A percentile compares a stretch with the other conserved stretches of the same genome.
These are phyloP conservation scores for Dictyostelium intermedium DNA, from an alignment of 78 protist genomes.

Conservation along the genomic window DNA sequence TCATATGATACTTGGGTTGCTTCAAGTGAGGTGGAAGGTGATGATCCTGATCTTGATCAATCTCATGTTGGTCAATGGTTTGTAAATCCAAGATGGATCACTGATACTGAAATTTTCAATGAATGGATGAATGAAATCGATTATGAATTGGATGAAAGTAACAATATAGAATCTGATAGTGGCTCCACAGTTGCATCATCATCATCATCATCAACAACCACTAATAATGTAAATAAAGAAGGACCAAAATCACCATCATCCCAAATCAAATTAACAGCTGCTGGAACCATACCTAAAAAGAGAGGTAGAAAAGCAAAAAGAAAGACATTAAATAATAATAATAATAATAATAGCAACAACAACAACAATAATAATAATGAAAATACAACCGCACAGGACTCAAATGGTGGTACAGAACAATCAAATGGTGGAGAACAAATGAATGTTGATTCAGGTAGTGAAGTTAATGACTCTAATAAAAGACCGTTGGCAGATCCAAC, in stretches of 20 bases:
- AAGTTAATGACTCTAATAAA: not conserved
- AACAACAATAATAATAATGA: not conserved
- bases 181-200: not conserved
- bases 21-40: slow-evolving; percentile 60
- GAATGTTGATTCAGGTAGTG: not conserved
- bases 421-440: not conserved
- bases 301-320: slow-evolving; percentile 41
- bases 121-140: slow-evolving; percentile 78
- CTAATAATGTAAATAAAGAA: not conserved
- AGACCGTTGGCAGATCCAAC: not conserved
- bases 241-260: slow-evolving; percentile 1
- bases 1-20: slow-evolving; percentile 64
- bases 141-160: slow-evolving; percentile 40
- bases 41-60: slow-evolving; percentile 53
- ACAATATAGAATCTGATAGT: not conserved
- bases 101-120: slow-evolving; percentile 26
- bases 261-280: not conserved
- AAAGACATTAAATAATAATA: not conserved
- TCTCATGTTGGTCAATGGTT: not conserved
- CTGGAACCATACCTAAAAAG: not conserved
- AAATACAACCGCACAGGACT: not conserved
- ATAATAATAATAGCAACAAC: not conserved
- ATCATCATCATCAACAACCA: not conserved
- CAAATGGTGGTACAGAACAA: not conserved
- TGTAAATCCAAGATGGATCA: slow-evolving; percentile 35